Evolutionary conservation across 495 filamentous ascomycete genomes (phyloP), one percentile per base, ranked within the genome.

Genomic region (Haplographium delicatum): DNA sequence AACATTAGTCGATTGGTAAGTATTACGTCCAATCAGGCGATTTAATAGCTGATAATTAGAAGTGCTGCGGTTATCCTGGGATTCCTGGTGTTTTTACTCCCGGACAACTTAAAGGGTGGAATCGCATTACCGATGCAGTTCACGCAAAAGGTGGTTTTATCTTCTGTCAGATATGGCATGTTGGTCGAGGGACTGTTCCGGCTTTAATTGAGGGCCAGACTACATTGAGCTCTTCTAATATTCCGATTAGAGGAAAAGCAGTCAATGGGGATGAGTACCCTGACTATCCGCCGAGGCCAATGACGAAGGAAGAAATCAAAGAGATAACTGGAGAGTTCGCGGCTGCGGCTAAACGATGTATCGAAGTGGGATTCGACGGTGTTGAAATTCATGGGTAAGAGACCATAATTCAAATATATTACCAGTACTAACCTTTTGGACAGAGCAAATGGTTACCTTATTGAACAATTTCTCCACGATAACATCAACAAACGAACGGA

Each of bases 401-500:
- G n/a, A n/a, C n/a, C n/a, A n/a, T n/a, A n/a, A n/a, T n/a, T n/a
- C n/a, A n/a, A n/a, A n/a, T n/a, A n/a, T 40, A 18, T 40, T 40
- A 1, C 15, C 11, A n/a, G 31, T 23, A n/a, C 23, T 24, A 10
- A 23, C 9, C 25, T 13, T 18, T 9, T 26, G 6, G 8, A 4
- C 44, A 54, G 51, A 30, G 82, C 83, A 4, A 88, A 89, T 53
- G 86, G 85, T 5, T 88, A 87, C 62, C 67, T 89, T 27, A 66
- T 87, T 40, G 83, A 89, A 53, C 85, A 89, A 65, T 89, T 89
- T 62, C 70, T 68, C 2, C 83, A 85, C 55, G 78, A 83, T 55
- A 70, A 58, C 11, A 63, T 58, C 57, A 89, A 89, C 65, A 59
- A 68, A 57, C 76, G 86, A 1, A 80, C 71, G 3, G 85, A 89